Conservation (phyloP, 768 basidiomycete genomes). For the Serendipita sp. region DNA sequence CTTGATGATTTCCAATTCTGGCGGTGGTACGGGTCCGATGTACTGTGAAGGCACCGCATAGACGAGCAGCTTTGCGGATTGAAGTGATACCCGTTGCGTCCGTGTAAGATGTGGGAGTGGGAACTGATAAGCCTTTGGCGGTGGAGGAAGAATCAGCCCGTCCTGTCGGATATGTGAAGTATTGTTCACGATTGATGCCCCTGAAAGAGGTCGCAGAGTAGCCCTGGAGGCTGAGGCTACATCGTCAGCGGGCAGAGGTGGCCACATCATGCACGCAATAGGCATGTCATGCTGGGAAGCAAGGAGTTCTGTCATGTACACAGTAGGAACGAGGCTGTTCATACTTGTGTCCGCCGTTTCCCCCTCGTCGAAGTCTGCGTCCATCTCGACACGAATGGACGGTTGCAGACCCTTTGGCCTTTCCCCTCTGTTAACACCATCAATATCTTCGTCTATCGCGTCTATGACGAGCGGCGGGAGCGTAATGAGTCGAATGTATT, state of each 20-base stretch:
- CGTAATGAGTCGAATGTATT: conserved; percentile 3
- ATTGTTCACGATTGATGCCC: not conserved
- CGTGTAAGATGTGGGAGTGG: not conserved
- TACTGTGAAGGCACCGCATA: not conserved
- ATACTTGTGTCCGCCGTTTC: not conserved
- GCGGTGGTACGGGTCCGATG: not conserved
- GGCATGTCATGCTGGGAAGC: not conserved
- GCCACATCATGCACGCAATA: not conserved
- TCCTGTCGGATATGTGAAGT: not conserved
- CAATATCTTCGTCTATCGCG: not conserved
- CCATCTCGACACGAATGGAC: not conserved
- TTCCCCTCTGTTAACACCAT: not conserved
- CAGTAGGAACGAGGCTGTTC: not conserved
- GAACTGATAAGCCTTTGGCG: not conserved
- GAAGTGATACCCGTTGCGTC: not conserved
- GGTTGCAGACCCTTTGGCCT: not conserved
- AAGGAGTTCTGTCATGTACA: conserved; percentile 4
- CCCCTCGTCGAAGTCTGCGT: not conserved
- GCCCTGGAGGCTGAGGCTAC: not conserved
- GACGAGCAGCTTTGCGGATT: not conserved
- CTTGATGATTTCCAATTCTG: not conserved
- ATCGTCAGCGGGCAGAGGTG: not conserved
- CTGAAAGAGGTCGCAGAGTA: not conserved
- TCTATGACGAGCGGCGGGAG: not conserved
- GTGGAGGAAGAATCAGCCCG: not conserved